Evolutionary conservation across 2,329 filamentous ascomycete genomes (phyloP).

Genomic region (Diaporthe ilicicola): DNA sequence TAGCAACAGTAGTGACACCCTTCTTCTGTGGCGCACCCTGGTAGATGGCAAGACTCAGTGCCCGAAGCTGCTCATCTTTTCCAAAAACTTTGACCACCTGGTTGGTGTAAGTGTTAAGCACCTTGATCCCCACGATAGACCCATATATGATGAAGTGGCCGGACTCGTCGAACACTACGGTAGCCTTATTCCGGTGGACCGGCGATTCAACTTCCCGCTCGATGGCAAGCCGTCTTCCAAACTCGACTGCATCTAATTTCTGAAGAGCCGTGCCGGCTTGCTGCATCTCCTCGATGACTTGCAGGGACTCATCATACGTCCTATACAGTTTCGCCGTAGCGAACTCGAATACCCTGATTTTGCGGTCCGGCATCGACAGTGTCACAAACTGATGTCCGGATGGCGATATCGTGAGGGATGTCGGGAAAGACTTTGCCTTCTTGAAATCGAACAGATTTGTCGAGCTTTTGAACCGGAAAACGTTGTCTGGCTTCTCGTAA

Average conservation of each 20-base stretch:
- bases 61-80: constrained; percentile 86
- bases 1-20: constrained; percentile 89
- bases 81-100: constrained; percentile 90
- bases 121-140: constrained; percentile 90
- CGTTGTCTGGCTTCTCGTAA: constrained; percentile 90
- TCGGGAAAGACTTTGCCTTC: constrained; percentile 87
- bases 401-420: constrained; percentile 85
- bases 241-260: constrained; percentile 89
- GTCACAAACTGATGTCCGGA: constrained; percentile 86
- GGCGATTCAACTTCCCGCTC: constrained; percentile 86
- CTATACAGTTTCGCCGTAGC: constrained; percentile 85
- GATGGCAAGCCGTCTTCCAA: constrained; percentile 84
- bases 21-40: constrained; percentile 97
- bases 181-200: constrained; percentile 73
- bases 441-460: constrained; percentile 98
- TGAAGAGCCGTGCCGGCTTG: constrained; percentile 86
- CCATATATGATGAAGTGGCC: constrained; percentile 95
- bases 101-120: constrained; percentile 95
- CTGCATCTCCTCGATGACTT: constrained; percentile 92
- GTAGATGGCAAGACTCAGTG: constrained; percentile 85
- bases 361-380: constrained; percentile 91
- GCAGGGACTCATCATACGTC: constrained; percentile 93
- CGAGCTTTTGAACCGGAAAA: constrained; percentile 92
- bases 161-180: constrained; percentile 95
- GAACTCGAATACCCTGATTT: constrained; percentile 94